Percentiles rank a stretch among this genome's conserved stretches.
phyloP scores from a whole-genome alignment of 225 moss, liverwort and hornwort species.

The Polytrichum formosum region DNA sequence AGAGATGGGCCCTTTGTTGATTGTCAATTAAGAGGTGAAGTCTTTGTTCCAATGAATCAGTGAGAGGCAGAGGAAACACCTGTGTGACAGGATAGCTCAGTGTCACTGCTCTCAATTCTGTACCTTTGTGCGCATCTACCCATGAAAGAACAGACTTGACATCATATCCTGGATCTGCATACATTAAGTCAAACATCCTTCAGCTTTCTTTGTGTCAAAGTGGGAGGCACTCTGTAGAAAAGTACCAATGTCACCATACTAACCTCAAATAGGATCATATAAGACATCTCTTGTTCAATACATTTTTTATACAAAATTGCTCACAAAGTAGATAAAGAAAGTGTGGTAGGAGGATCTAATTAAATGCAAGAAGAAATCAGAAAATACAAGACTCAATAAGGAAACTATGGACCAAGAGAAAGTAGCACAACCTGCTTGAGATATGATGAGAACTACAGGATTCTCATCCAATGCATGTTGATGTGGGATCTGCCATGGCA shows the following conservation, averaged over 20 bases:
- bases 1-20: slow-evolving; percentile 63
- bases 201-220: slow-evolving; percentile 5
- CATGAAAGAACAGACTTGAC: slow-evolving; percentile 60
- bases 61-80: slow-evolving; percentile 69
- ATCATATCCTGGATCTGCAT: slow-evolving; percentile 50
- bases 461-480: slow-evolving; percentile 92
- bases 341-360: too few species aligned
- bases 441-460: slow-evolving; percentile 74
- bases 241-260: too few species aligned
- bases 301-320: too few species aligned
- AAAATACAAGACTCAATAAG: neutral
- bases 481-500: slow-evolving; percentile 92
- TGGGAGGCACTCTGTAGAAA: too few species aligned
- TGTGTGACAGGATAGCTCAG: slow-evolving; percentile 62
- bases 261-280: too few species aligned
- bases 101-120: slow-evolving; percentile 54
- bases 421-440: slow-evolving; percentile 45
- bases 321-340: too few species aligned
- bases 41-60: slow-evolving; percentile 78
- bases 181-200: slow-evolving; percentile 4
- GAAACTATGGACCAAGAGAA: slow-evolving; percentile 7
- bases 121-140: slow-evolving; percentile 75
- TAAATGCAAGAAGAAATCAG: too few species aligned
- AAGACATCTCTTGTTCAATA: too few species aligned
- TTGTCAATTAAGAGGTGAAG: slow-evolving; percentile 81